phyloP scores from a whole-genome alignment of 2,329 filamentous ascomycete species.

The Claviceps quebecensis region DNA sequence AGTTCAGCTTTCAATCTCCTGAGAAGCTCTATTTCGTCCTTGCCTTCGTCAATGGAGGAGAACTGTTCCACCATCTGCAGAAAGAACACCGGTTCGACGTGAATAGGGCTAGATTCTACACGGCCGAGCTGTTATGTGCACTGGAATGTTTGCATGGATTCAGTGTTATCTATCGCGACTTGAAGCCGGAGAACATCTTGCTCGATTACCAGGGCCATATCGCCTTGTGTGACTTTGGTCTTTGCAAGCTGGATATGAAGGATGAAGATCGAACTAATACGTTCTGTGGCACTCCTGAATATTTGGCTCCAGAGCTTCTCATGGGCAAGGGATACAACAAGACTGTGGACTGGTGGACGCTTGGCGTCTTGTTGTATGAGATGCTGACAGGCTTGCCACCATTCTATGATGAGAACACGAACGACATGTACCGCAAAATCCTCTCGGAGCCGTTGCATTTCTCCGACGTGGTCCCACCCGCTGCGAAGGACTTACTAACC shows the following conservation, averaged over 20 bases:
- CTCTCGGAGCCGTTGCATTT: conserved; percentile 91
- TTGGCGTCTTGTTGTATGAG: conserved; percentile 92
- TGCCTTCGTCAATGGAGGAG: conserved; percentile 94
- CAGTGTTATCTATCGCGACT: conserved; percentile 82
- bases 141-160: conserved; percentile 94
- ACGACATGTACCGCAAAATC: conserved; percentile 99
- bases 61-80: conserved; percentile 94
- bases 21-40: conserved; percentile 96
- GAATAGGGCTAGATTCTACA: conserved; percentile 93
- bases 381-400: conserved; percentile 96
- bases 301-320: conserved; percentile 85
- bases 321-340: conserved; percentile 95
- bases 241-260: conserved; percentile 99
- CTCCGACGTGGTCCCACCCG: conserved; percentile 84
- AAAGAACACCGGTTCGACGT: conserved; percentile 97
- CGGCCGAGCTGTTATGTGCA: conserved; percentile 87
- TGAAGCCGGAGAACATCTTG: conserved; percentile 82
- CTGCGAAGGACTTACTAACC: conserved; percentile 81
- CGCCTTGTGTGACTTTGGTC: conserved; percentile 90
- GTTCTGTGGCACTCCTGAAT: conserved; percentile 96
- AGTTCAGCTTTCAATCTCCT: conserved; percentile 97
- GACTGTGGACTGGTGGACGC: conserved; percentile 97
- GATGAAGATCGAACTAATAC: conserved; percentile 97
- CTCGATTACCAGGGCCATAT: conserved; percentile 97
- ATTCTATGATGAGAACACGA: conserved; percentile 98